These are phyloP conservation scores for Aureoboletus auriporus DNA, from an alignment of 768 basidiomycete genomes.

Conservation along the genomic window DNA sequence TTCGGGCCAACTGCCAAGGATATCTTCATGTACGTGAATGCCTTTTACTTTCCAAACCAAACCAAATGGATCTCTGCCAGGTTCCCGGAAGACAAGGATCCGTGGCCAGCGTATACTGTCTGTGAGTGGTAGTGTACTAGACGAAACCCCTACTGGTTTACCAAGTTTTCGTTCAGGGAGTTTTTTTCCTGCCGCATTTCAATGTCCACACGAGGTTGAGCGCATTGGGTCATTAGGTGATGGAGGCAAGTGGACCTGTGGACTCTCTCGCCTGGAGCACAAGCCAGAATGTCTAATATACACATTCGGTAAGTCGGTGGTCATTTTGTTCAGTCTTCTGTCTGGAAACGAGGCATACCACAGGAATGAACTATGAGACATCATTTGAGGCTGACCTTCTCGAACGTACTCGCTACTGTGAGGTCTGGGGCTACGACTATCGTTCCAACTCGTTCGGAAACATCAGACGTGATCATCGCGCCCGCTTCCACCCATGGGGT, in stretches of 20 bases:
- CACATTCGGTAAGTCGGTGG: slow-evolving; percentile 45
- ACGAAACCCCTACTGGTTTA: not conserved
- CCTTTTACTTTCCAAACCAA: slow-evolving; percentile 2
- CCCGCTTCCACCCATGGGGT: slow-evolving; percentile 41
- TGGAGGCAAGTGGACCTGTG: slow-evolving; percentile 71
- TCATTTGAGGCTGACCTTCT: slow-evolving; percentile 62
- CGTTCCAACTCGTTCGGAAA: slow-evolving; percentile 31
- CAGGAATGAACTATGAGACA: slow-evolving; percentile 55
- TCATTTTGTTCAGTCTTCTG: not conserved
- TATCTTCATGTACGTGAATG: slow-evolving; percentile 34
- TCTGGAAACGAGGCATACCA: not conserved
- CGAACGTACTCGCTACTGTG: slow-evolving; percentile 41
- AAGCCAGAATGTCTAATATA: slow-evolving; percentile 60
- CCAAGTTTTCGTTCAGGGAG: slow-evolving; percentile 32
- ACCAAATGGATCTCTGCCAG: slow-evolving; percentile 25
- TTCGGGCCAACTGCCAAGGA: slow-evolving; percentile 51
- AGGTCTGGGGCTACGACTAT: slow-evolving; percentile 62
- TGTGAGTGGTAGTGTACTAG: slow-evolving; percentile 35
- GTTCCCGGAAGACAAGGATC: slow-evolving; percentile 48
- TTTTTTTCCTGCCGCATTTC: slow-evolving; percentile 42
- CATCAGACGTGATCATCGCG: slow-evolving; percentile 33
- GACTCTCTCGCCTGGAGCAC: slow-evolving; percentile 48
- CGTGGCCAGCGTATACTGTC: slow-evolving; percentile 56
- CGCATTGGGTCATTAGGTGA: slow-evolving; percentile 52
- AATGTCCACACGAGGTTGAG: slow-evolving; percentile 41